Evolutionary conservation across 371 early-diverging fungal species (phyloP), one percentile per base, ranked within the genome.

Genomic region (Nematocida parisii): DNA sequence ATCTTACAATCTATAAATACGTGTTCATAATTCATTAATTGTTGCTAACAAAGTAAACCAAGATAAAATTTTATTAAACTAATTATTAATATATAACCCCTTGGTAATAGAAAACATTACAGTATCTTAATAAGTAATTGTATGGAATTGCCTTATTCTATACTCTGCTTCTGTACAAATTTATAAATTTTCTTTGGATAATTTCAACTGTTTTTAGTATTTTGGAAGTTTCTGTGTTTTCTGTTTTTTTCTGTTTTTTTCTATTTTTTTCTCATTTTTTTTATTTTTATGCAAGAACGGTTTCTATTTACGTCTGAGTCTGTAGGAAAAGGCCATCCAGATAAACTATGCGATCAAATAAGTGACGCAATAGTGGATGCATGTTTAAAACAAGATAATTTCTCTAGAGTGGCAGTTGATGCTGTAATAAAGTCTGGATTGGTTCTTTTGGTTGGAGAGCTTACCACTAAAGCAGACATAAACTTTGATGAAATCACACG

Each of bases 311-410:
- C 97, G 83, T 95, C 95, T 83, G 97, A 96, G 89, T 95, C 95
- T 83, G 97, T 96, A 87, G 96, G 97, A 86, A 95, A 95, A 90
- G 97, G 97, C 82, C 97, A 96, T 89, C 95, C 96, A 42, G 94
- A 97, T 91, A 98, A 98, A 92, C 94, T 98, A 87, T 95, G 96
- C 90, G 98, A 98, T 89, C 96, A 97, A 90, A 90, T 94, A 86
- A 92, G 92, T 70, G 95, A 98, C 89, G 94, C 95, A 83, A 95
- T 98, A 85, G 90, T 98, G 85, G 98, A 98, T 89, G 95, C 95
- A 73, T 96, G 95, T 61, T 90, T 90, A 94, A 83, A 45, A 39
- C 66, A 84, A 55, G 98, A 97, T 89, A 92, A 92, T 67, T 90
- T 93, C 89, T 93, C 95, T 89, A 93, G 94, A 90, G 97, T 96